phyloP scores from a whole-genome alignment of 495 filamentous ascomycete genomes.

The Neurospora terricola region DNA sequence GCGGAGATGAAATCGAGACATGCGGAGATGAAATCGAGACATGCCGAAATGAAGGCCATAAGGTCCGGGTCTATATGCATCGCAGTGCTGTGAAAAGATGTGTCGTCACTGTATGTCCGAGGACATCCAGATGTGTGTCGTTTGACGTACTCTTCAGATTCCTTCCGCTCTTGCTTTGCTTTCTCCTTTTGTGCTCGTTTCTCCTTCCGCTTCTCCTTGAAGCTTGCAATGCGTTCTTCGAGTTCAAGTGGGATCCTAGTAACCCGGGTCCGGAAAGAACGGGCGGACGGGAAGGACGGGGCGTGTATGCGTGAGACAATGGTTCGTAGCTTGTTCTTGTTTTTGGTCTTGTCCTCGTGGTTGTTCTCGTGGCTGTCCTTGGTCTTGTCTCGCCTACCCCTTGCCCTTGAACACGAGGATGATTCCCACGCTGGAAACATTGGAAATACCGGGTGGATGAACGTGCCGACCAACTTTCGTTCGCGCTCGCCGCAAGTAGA shows the following conservation, averaged over 20 bases:
- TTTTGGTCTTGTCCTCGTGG: background rate
- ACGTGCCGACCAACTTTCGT: background rate
- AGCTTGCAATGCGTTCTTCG: background rate
- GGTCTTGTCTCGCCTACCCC: background rate
- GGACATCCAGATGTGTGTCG: too few relatives aligned
- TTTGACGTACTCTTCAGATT: too few relatives aligned
- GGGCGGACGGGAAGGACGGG: too few relatives aligned
- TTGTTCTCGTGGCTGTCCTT: background rate
- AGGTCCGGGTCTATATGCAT: too few relatives aligned
- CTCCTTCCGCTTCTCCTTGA: background rate
- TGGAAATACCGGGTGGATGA: background rate
- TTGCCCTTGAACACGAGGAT: background rate
- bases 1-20: too few relatives aligned
- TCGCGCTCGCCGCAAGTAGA: background rate
- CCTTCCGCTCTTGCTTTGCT: background rate
- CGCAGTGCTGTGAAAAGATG: too few relatives aligned
- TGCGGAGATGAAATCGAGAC: too few relatives aligned
- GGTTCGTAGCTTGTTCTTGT: background rate
- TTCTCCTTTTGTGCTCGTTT: background rate
- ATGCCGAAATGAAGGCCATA: too few relatives aligned
- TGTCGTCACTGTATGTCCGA: too few relatives aligned
- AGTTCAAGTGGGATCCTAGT: background rate
- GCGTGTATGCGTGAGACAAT: background rate
- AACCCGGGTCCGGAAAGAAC: too few relatives aligned
- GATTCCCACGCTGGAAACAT: background rate